phyloP scores from a whole-genome alignment of 139 green algal species.

The Microglena sp. region DNA sequence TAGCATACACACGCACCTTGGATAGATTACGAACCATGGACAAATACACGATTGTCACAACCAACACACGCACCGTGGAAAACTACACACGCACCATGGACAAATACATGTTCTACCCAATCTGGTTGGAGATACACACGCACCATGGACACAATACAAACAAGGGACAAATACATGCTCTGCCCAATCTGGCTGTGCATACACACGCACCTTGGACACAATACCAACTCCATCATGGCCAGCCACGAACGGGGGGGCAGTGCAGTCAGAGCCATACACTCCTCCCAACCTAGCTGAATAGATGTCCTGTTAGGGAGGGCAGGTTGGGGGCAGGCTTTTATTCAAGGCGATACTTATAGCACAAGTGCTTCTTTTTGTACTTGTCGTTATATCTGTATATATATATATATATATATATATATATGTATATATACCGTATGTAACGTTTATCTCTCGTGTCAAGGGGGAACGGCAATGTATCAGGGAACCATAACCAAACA shows the following conservation, averaged over 20 bases:
- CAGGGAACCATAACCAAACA: background rate
- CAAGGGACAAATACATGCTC: too few species aligned
- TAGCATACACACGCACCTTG: too few species aligned
- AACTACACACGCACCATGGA: too few species aligned
- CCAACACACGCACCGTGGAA: too few species aligned
- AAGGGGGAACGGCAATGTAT: background rate
- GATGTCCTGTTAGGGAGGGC: constrained; percentile 53
- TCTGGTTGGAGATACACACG: too few species aligned
- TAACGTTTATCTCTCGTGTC: background rate
- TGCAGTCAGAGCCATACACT: constrained; percentile 42
- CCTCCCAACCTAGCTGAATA: constrained; percentile 54
- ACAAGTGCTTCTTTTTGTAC: constrained; percentile 10
- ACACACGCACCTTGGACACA: constrained; percentile 23
- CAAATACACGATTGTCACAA: too few species aligned
- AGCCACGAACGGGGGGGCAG: constrained; percentile 45
- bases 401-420: background rate
- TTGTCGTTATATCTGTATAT: background rate
- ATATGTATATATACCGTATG: too few species aligned
- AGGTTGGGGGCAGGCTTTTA: constrained; percentile 12
- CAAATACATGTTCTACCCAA: too few species aligned
- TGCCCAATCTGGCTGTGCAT: too few species aligned
- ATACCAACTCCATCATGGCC: constrained; percentile 45
- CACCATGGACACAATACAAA: too few species aligned
- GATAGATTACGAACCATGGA: too few species aligned
- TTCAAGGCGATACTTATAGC: constrained; percentile 38